These are phyloP conservation scores for Monosporozyma solicola DNA, from an alignment of 805 yeast species.

Conservation along the genomic window DNA sequence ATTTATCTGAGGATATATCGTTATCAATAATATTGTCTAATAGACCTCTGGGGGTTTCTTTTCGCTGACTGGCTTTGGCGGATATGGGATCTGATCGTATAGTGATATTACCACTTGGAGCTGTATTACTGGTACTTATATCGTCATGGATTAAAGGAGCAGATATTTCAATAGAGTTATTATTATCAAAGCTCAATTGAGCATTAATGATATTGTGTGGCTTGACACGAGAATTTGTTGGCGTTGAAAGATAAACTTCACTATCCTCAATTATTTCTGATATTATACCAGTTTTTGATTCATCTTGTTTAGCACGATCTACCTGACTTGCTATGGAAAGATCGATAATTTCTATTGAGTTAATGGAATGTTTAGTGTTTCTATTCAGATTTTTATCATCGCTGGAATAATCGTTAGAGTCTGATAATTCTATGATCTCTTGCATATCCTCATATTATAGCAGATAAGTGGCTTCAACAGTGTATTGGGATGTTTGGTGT, in stretches of 20 bases:
- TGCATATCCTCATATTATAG: slow-evolving; percentile 1
- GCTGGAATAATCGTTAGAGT: background rate
- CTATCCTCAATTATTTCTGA: background rate
- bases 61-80: background rate
- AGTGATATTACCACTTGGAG: background rate
- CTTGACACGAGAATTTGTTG: background rate
- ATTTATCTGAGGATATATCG: slow-evolving; percentile 6
- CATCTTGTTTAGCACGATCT: background rate
- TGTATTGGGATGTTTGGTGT: background rate
- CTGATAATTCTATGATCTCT: slow-evolving; percentile 5
- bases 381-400: background rate
- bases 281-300: background rate
- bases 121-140: slow-evolving; percentile 3
- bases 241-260: slow-evolving; percentile 1
- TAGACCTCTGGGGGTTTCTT: background rate
- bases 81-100: background rate
- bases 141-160: slow-evolving; percentile 19
- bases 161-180: slow-evolving; percentile 15
- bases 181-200: background rate
- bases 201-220: no score
- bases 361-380: background rate
- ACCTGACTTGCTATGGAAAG: background rate
- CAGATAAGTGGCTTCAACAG: background rate
- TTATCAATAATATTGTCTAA: slow-evolving; percentile 13
- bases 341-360: slow-evolving; percentile 1